Conservation (phyloP, 1,284 basidiomycete genomes). For the Leccinum solheimii region DNA sequence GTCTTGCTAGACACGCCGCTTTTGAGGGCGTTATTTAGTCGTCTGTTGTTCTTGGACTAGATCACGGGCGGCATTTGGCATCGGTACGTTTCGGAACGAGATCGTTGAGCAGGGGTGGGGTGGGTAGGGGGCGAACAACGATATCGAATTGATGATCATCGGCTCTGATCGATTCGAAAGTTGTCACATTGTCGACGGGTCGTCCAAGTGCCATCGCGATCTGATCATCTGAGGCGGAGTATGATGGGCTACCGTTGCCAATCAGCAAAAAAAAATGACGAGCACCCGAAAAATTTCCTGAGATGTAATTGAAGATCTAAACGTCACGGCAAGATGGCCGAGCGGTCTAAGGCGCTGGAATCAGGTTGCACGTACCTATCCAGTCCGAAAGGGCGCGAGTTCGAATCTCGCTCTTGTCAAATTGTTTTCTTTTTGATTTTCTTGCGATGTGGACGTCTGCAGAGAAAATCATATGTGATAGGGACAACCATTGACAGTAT, state of each 20-base stretch:
- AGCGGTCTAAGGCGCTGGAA: conserved; percentile 63
- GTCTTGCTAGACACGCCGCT: background rate
- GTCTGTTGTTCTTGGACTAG: background rate
- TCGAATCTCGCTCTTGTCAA: conserved; percentile 47
- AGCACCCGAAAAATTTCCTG: background rate
- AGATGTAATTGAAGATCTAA: background rate
- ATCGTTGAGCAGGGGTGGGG: background rate
- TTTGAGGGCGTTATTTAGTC: background rate
- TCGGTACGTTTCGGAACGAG: background rate
- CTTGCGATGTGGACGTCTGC: background rate
- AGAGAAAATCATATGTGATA: too few species aligned
- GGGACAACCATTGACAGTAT: background rate
- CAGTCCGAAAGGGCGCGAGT: conserved; percentile 49
- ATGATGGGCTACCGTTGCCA: too few species aligned
- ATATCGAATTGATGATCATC: background rate
- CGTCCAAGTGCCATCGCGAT: background rate
- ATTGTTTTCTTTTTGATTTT: conserved; percentile 8
- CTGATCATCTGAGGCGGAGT: background rate
- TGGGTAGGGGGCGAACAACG: background rate
- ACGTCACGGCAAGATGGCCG: conserved; percentile 45
- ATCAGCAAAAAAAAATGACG: background rate
- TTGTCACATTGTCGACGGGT: background rate
- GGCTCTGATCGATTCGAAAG: background rate
- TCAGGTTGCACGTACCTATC: conserved; percentile 28
- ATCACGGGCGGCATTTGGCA: background rate